Evolutionary conservation across 2,329 filamentous ascomycete species (phyloP), one percentile per base, ranked within the genome.

Genomic region (Alternaria postmessia): DNA sequence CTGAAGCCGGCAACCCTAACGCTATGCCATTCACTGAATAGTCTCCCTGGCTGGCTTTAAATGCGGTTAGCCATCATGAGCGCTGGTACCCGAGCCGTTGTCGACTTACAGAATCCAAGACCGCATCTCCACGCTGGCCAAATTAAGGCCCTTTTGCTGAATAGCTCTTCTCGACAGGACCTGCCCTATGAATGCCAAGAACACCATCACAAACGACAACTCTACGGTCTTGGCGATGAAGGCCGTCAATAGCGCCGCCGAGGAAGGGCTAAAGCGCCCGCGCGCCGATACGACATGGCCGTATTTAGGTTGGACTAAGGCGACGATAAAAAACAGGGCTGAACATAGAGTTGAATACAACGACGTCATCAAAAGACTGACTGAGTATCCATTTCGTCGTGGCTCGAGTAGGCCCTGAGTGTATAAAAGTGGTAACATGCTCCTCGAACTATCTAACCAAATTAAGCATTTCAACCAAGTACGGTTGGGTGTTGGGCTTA

Each of bases 151-250:
- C 16, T 56, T 51, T 18, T 60, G 57, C 14, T 51, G 46, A 16
- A 60, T 51, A 12, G 57, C 57, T 28, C 53, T 44, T 36, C 57
- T 22, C 12, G 57, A 77, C 68, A 93, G 76, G 0, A 89, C 84
- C 73, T 94, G 91, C 0, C 91, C 91, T 0, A 93, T 71, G 54
- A 90, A 89, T 0, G 88, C 85, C 1, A 92, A 88, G 59, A 91
- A 90, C 0, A 91, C 87, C 0, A 90, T 91, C 2, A 91, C 89
- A 69, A 92, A 93, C 0, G 88, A 86, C 67, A 93, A 72, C 76
- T 93, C 91, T 48, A 93, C 90, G 0, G 88, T 87, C 75, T 92
- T 93, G 12, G 91, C 89, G 20, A 91, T 79, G 3, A 91, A 77
- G 0, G 89, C 85, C 28, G 86, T 86, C 1, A 93, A 65, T 4